Percentiles rank a stretch among this genome's conserved stretches.
phyloP scores from a whole-genome alignment of 176 grass and related monocot genomes.

The Guadua angustifolia region DNA sequence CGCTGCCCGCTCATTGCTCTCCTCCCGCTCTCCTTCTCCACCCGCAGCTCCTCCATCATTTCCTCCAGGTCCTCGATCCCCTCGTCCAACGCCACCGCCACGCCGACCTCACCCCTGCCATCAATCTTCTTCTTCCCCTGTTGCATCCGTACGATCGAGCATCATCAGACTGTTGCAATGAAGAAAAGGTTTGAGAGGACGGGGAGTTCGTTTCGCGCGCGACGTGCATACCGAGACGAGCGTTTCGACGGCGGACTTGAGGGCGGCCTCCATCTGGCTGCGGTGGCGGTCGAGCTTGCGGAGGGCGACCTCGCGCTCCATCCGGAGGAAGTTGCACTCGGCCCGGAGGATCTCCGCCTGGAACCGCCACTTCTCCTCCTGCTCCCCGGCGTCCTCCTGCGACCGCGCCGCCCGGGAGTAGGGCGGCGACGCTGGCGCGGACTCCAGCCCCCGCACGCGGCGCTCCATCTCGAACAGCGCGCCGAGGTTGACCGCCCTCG shows the following conservation, averaged over 20 bases:
- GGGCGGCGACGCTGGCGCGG: conserved; percentile 49
- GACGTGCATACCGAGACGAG: conserved; percentile 59
- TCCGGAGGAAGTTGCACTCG: conserved; percentile 92
- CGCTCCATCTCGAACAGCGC: conserved; percentile 72
- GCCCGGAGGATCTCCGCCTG: conserved; percentile 93
- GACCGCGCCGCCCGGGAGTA: not conserved
- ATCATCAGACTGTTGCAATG: not conserved
- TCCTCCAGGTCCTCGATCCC: conserved; percentile 79
- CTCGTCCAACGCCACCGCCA: conserved; percentile 57
- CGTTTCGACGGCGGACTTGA: conserved; percentile 79
- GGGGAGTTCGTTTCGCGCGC: not conserved
- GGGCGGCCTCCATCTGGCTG: conserved; percentile 63
- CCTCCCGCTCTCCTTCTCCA: conserved; percentile 64
- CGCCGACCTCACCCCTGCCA: conserved; percentile 35
- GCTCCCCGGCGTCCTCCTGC: conserved; percentile 32
- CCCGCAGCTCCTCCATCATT: conserved; percentile 67
- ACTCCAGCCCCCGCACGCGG: conserved; percentile 57
- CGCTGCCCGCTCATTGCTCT: conserved; percentile 29
- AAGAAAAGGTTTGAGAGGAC: not conserved
- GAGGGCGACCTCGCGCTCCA: conserved; percentile 82
- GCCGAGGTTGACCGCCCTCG: conserved; percentile 51
- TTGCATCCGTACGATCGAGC: not conserved
- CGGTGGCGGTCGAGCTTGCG: conserved; percentile 82
- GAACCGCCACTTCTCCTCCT: conserved; percentile 86
- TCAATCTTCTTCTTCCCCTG: conserved; percentile 91